phyloP scores from a whole-genome alignment of 73 alveolate genomes.

The Diophrys appendiculata region DNA sequence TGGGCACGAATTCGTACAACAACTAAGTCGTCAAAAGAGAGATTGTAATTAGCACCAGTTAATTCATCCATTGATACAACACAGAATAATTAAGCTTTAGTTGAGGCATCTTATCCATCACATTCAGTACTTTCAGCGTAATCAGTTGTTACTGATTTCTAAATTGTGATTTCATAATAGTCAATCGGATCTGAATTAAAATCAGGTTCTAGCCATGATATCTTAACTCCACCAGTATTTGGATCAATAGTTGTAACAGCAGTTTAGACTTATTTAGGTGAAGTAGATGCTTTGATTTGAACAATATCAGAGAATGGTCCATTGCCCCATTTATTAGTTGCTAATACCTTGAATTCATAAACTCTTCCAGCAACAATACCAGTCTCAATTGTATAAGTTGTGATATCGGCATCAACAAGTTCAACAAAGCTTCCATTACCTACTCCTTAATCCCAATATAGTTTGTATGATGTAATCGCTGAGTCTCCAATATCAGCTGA shows the following conservation, averaged over 20 bases:
- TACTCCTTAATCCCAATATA: conserved; percentile 36
- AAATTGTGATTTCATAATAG: not conserved
- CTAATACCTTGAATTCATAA: conserved; percentile 50
- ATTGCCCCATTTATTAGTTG: conserved; percentile 57
- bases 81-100: conserved; percentile 28
- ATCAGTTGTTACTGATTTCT: not conserved
- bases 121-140: conserved; percentile 10
- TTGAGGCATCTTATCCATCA: conserved; percentile 27
- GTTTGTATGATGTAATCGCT: conserved; percentile 12
- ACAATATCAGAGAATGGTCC: conserved; percentile 22
- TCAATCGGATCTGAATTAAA: conserved; percentile 7
- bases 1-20: conserved; percentile 15
- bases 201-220: conserved; percentile 18
- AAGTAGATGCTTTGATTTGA: conserved; percentile 21
- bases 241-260: conserved; percentile 32
- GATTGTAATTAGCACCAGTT: not conserved
- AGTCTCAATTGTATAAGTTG: conserved; percentile 11
- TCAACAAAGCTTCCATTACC: conserved; percentile 12
- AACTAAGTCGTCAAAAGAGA: conserved; percentile 3
- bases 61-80: conserved; percentile 19
- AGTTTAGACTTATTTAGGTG: conserved; percentile 27
- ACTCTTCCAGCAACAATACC: conserved; percentile 27
- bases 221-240: conserved; percentile 39
- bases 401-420: conserved; percentile 16
- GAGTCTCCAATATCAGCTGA: conserved; percentile 33